Conservation (phyloP, 495 filamentous ascomycete species). For the Aspergillus bridgeri region DNA sequence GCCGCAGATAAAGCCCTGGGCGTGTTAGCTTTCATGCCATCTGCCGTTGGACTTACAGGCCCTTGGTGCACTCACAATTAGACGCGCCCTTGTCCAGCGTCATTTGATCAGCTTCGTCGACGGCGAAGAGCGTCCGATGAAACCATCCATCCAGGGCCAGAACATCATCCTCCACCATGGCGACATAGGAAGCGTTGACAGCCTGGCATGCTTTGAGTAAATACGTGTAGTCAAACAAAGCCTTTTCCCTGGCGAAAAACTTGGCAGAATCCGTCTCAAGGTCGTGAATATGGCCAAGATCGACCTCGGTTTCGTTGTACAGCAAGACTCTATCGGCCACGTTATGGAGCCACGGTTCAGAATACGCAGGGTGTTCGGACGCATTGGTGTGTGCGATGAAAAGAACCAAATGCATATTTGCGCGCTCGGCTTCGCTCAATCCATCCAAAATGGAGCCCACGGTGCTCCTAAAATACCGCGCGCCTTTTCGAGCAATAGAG, state of each 20-base stretch:
- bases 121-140: constrained; percentile 34
- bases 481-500: constrained; percentile 18
- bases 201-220: constrained; percentile 41
- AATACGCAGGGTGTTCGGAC: constrained; percentile 38
- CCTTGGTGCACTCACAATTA: constrained; percentile 19
- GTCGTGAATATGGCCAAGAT: constrained; percentile 17
- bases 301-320: constrained; percentile 32
- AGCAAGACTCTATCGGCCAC: constrained; percentile 45
- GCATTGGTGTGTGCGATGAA: constrained; percentile 50
- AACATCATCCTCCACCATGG: constrained; percentile 53
- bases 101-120: constrained; percentile 32
- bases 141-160: constrained; percentile 52
- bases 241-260: constrained; percentile 26
- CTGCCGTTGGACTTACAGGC: background rate
- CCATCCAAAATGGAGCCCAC: constrained; percentile 48
- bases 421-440: constrained; percentile 40
- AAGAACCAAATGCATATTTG: constrained; percentile 40
- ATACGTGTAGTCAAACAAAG: constrained; percentile 44
- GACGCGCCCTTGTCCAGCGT: constrained; percentile 19
- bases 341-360: constrained; percentile 41
- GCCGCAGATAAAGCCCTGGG: constrained; percentile 48
- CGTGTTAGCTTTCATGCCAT: background rate
- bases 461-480: constrained; percentile 39
- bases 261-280: constrained; percentile 17
- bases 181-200: constrained; percentile 34